Evolutionary conservation across 1,284 basidiomycete genomes (phyloP).

Genomic region (Neonothopanus nambi): DNA sequence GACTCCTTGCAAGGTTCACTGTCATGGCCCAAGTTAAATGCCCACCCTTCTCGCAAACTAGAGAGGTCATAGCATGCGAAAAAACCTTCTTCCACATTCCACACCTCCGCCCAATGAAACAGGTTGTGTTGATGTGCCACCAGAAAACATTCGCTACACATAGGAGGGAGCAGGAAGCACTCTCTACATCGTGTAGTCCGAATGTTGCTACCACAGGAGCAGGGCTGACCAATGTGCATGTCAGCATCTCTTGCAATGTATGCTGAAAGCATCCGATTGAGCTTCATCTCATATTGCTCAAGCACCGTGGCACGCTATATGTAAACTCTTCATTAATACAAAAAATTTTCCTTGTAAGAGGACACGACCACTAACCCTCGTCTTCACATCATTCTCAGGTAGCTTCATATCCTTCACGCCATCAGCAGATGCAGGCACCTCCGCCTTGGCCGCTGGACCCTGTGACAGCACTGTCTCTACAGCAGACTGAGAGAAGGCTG

Average conservation of each 20-base stretch:
- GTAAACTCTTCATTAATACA: no score
- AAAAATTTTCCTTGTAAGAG: no score
- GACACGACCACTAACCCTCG: no score
- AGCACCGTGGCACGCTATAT: no score
- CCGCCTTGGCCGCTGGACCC: no score
- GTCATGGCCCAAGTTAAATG: background rate
- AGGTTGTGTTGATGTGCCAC: background rate
- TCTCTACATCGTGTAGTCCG: background rate
- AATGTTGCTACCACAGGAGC: background rate
- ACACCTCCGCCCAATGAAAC: conserved; percentile 2
- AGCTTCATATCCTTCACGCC: no score
- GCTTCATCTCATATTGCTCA: no score
- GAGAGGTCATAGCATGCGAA: background rate
- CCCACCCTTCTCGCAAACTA: background rate
- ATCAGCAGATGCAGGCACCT: no score
- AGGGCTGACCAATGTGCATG: background rate
- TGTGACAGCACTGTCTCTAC: no score
- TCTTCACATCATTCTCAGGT: no score
- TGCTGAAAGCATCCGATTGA: no score
- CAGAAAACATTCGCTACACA: background rate
- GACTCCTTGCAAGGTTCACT: background rate
- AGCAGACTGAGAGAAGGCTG: no score
- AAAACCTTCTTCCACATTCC: background rate
- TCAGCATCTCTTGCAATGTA: background rate
- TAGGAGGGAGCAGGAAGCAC: background rate